A percentile compares a stretch with the other conserved stretches of the same genome.
Conservation (phyloP, 2,329 filamentous ascomycete genomes). For the Arachnopeziza araneosa region DNA sequence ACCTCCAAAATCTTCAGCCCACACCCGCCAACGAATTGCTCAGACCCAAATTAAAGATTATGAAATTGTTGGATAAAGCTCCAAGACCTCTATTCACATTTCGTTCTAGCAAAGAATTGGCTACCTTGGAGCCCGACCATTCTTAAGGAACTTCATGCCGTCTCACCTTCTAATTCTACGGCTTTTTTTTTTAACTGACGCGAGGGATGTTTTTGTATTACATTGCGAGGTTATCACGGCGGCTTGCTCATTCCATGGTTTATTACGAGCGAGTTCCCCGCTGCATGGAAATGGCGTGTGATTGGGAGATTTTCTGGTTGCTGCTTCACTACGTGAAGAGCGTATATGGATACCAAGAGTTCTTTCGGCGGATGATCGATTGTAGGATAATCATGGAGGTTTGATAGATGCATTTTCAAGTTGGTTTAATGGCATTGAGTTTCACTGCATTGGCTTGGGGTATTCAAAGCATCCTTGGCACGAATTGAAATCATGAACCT, state of each 20-base stretch:
- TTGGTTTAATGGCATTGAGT: neutral
- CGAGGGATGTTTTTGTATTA: neutral
- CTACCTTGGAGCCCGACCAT: neutral
- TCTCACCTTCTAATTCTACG: neutral
- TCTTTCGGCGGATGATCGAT: neutral
- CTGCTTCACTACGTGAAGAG: neutral
- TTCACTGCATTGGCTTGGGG: neutral
- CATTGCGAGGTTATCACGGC: neutral
- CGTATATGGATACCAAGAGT: neutral
- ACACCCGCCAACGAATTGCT: neutral
- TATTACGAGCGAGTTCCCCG: neutral
- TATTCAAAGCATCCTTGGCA: neutral
- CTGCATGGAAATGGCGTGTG: neutral
- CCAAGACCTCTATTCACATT: neutral
- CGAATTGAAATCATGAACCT: neutral
- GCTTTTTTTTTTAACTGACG: neutral
- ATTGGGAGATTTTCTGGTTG: neutral
- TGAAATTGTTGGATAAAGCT: neutral
- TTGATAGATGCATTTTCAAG: neutral
- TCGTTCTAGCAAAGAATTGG: neutral
- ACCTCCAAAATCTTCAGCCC: neutral
- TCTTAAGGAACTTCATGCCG: neutral
- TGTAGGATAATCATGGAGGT: neutral
- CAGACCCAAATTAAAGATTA: neutral
- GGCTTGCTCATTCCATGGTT: too few relatives aligned